Evolutionary conservation across 164 flowering plant species (phyloP), one percentile per base, ranked within the genome.

Genomic region (Nelumbo lutea): DNA sequence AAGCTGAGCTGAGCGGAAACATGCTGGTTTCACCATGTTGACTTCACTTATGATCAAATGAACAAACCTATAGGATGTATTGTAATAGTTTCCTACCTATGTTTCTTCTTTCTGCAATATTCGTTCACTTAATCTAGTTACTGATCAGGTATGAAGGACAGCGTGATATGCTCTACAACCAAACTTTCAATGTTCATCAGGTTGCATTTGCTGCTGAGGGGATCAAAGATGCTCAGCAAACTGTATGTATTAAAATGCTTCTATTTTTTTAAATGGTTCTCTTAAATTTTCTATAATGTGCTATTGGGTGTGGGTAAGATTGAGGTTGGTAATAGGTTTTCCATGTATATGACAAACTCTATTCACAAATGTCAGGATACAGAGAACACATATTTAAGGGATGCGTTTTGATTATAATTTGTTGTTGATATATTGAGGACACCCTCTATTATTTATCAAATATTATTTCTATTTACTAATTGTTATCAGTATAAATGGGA

Each of bases 151-250:
- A 94, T 77, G 98, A 94, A 83, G 93, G 89, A 9, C 98, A 94
- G 61, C 93, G 97, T 59, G 97, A 94, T 72, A 94, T 94, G 98
- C 87, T 94, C 14, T 94, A 91, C 78, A 94, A 94, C 75, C 98
- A 94, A 80, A 94, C 98, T 1, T 94, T 90, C 72, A 94, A 94
- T 75, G 90, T 94, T 51, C 97, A 94, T 77, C 98, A 94, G 87
- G 96, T 91, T 66, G 72, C 95, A 60, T 94, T 91, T 90, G 96
- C 97, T 64, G 72, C 98, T 10, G 98, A 94, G 68, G 98, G 96
- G 66, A 85, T 94, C 56, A 94, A 91, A 82, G 97, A 94, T 81
- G 98, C 98, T 64, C 96, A 94, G 67, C 95, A 88, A 82, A 94
- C 98, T 52, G 98, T 94, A 86, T 60, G 93, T 79, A 7, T 56